phyloP scores from a whole-genome alignment of 176 grass and related monocot species.

The Carex parvula region DNA sequence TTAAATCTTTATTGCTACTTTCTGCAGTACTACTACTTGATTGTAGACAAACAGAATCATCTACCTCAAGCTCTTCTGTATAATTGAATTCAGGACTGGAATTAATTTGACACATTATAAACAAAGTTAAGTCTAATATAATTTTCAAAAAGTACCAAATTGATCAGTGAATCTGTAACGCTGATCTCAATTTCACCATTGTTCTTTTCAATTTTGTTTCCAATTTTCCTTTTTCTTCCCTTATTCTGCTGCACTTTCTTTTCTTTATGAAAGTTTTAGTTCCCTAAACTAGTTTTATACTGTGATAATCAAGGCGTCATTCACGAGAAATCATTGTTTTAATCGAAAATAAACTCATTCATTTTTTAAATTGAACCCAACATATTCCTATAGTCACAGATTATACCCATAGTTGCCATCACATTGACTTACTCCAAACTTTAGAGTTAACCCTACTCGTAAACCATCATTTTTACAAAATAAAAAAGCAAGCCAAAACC shows the following conservation, averaged over 20 bases:
- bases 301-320: neutral
- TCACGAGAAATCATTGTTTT: neutral
- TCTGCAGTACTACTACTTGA: neutral
- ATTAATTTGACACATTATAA: neutral
- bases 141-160: neutral
- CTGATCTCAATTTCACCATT: neutral
- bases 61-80: neutral
- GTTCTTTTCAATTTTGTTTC: neutral
- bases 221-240: neutral
- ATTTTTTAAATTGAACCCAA: neutral
- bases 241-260: neutral
- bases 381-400: neutral
- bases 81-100: neutral
- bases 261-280: neutral
- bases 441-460: neutral
- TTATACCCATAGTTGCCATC: neutral
- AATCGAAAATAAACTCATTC: neutral
- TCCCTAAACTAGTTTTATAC: neutral
- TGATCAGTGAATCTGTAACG: neutral
- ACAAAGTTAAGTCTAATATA: neutral
- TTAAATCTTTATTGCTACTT: neutral
- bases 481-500: neutral
- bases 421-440: neutral
- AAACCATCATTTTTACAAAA: neutral
- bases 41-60: neutral